These are phyloP conservation scores for Onygenales sp. DNA, from an alignment of 2,329 filamentous ascomycete genomes.

Conservation along the genomic window DNA sequence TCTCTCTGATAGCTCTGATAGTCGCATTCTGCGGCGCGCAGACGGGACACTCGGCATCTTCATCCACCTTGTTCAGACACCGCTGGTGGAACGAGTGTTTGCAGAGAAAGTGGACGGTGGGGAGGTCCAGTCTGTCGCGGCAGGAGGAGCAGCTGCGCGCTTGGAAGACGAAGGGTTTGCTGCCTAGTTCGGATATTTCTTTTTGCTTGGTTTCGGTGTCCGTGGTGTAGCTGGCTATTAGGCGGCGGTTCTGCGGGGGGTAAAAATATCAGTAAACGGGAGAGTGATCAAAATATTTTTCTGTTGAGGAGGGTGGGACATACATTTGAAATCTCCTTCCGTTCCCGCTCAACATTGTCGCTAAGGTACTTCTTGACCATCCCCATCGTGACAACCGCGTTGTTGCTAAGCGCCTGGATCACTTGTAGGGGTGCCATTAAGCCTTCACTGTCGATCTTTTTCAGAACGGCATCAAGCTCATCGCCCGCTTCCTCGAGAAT, in stretches of 20 bases:
- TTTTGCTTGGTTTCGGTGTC: constrained; percentile 72
- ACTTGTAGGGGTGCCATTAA: constrained; percentile 95
- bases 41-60: constrained; percentile 70
- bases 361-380: constrained; percentile 91
- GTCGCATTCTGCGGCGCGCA: constrained; percentile 79
- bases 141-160: constrained; percentile 81
- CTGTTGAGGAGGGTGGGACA: constrained; percentile 9
- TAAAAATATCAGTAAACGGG: constrained; percentile 11
- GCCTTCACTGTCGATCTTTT: constrained; percentile 79
- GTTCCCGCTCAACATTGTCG: constrained; percentile 79
- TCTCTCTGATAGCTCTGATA: constrained; percentile 73
- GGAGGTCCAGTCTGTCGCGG: constrained; percentile 67
- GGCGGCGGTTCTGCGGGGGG: constrained; percentile 55
- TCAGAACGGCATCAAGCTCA: constrained; percentile 70
- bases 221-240: constrained; percentile 71
- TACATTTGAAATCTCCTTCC: constrained; percentile 66
- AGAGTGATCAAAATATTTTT: neutral
- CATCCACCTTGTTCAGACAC: constrained; percentile 62
- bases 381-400: constrained; percentile 87
- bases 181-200: constrained; percentile 67
- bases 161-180: constrained; percentile 81
- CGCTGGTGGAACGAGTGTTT: constrained; percentile 94
- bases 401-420: constrained; percentile 75
- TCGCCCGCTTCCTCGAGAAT: constrained; percentile 80
- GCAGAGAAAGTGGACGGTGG: constrained; percentile 90